Base-by-base conservation (phyloP, 768 basidiomycete genomes). In the Xerocomus potaroensis region DNA sequence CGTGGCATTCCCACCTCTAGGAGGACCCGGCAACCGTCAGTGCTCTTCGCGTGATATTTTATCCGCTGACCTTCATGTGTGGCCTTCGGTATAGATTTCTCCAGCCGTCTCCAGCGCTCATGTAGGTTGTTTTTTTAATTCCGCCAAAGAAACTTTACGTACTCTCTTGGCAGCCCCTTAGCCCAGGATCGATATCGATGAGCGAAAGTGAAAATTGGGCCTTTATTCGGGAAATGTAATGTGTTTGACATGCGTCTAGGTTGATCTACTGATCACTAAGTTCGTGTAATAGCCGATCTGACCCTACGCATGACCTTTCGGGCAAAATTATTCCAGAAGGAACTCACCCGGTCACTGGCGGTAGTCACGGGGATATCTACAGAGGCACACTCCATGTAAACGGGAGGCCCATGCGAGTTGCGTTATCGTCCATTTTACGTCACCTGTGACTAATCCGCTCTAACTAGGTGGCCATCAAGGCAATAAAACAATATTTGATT, bases 391-490 rank as follows among this genome's bases (percentile, higher is more conserved):
- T 60, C 49, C 50, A 30, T 16, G 0, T 55, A 18, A 50, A 55
- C 14, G 53, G 52, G 15, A 41, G 1, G 51, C 1, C 44, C 45
- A 40, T 57, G 36, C 52, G 18, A 41, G 45, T 48, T 46, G 36
- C 23, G 48, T 41, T 39, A 10, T 46, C 22, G 2, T 45, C 9
- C 5, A 24, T 2, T 18, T 31, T 22, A 12, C 12, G 2, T 26
- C 3, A 5, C 1, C 23, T 26, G 11, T 6, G 19, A 26, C 47
- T 49, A 0, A 54, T 33, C 11, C n/a, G 21, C 15, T 34, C 5
- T 3, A 30, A 18, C 4, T 26, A 57, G 60, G 61, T 63, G 5
- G 57, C 61, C 0, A 49, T 63, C 36, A 63, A 63, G 41, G 63
- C 49, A 4, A 62, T 63, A 3, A 59, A 57, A 33, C 48, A 26